Percentiles rank a stretch among this genome's conserved stretches.
phyloP scores from a whole-genome alignment of 2,329 filamentous ascomycete genomes.

The Xylaria arbuscula region DNA sequence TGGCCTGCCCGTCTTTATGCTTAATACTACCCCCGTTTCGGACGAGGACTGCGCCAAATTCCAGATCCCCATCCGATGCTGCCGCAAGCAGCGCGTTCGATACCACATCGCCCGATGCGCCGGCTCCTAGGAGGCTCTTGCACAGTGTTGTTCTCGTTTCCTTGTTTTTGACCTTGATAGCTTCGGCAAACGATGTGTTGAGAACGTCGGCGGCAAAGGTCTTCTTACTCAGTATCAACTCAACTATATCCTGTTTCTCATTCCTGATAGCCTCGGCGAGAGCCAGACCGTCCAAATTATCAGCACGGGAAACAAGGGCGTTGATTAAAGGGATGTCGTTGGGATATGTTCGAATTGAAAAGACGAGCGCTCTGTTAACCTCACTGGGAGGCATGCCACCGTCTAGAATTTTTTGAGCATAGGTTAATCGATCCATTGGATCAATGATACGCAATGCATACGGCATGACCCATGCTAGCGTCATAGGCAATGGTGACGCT shows the following conservation, averaged over 20 bases:
- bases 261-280: conserved; percentile 59
- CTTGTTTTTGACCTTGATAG: conserved; percentile 56
- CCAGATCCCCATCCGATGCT: conserved; percentile 64
- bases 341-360: conserved; percentile 60
- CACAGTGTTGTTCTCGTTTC: conserved; percentile 58
- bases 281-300: conserved; percentile 63
- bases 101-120: conserved; percentile 58
- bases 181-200: conserved; percentile 57
- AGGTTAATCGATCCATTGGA: conserved; percentile 61
- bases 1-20: conserved; percentile 63
- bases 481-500: conserved; percentile 54
- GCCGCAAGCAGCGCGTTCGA: conserved; percentile 64
- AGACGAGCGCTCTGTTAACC: conserved; percentile 63
- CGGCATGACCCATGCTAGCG: conserved; percentile 63
- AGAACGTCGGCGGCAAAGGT: conserved; percentile 55
- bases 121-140: conserved; percentile 57
- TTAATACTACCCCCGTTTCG: conserved; percentile 63
- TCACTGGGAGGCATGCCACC: conserved; percentile 61
- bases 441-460: conserved; percentile 64
- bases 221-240: conserved; percentile 57
- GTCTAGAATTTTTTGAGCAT: conserved; percentile 62
- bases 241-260: conserved; percentile 59
- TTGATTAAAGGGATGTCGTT: conserved; percentile 62
- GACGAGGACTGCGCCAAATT: conserved; percentile 63
- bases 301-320: conserved; percentile 58